A percentile compares a stretch with the other conserved stretches of the same genome.
Conservation (phyloP, 768 basidiomycete genomes). For the Hericium erinaceus region DNA sequence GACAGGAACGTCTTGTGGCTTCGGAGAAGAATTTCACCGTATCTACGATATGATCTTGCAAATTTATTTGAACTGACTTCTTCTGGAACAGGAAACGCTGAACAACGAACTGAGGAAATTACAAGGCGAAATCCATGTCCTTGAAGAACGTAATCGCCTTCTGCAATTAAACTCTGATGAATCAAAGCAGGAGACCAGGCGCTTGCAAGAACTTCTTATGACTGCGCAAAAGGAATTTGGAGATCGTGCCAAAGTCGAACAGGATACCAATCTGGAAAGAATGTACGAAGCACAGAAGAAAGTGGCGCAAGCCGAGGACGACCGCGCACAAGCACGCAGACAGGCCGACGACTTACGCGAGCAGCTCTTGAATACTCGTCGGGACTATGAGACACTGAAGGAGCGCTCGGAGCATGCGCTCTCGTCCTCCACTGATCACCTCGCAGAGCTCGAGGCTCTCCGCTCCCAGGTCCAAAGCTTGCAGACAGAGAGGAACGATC, state of each 20-base stretch:
- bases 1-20: constrained; percentile 29
- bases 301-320: constrained; percentile 10
- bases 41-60: constrained; percentile 7
- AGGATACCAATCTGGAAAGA: constrained; percentile 4
- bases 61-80: constrained; percentile 1
- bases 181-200: constrained; percentile 5
- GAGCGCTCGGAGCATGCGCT: constrained; percentile 15
- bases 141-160: constrained; percentile 31
- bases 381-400: constrained; percentile 11
- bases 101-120: constrained; percentile 26
- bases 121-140: constrained; percentile 29
- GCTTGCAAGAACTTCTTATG: constrained; percentile 7
- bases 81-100: constrained; percentile 17
- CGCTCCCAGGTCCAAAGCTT: constrained; percentile 13
- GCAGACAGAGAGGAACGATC: constrained; percentile 15
- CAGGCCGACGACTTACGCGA: constrained; percentile 9
- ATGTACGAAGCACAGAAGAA: constrained; percentile 10
- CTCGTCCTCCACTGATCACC: constrained; percentile 12
- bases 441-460: constrained; percentile 17
- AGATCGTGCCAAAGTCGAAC: constrained; percentile 6
- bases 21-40: constrained; percentile 30
- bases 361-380: constrained; percentile 6
- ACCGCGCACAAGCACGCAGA: constrained; percentile 4
- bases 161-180: constrained; percentile 19
- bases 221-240: constrained; percentile 7